Percentiles rank a stretch among this genome's conserved stretches.
phyloP scores from a whole-genome alignment of 768 basidiomycete species.

The Xerocomus spinulosus region DNA sequence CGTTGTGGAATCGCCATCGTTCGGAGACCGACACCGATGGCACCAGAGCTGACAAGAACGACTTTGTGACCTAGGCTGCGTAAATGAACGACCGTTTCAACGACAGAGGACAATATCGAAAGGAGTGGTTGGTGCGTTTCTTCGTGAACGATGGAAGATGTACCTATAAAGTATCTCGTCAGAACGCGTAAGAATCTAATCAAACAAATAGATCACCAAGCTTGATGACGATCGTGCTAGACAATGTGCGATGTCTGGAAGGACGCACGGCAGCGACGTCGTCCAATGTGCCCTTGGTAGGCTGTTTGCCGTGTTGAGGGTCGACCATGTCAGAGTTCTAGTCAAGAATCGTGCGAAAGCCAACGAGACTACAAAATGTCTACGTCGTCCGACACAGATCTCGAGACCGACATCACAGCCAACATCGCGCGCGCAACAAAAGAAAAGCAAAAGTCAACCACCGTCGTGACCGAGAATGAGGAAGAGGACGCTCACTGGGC shows the following conservation, averaged over 20 bases:
- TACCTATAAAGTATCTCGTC: constrained; percentile 42
- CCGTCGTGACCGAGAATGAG: constrained; percentile 47
- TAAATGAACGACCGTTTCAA: constrained; percentile 83
- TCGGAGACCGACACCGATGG: constrained; percentile 93
- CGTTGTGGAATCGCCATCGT: constrained; percentile 79
- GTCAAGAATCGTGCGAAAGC: too few relatives aligned
- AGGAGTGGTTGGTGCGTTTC: constrained; percentile 88
- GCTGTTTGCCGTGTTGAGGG: constrained; percentile 6
- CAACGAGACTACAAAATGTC: too few relatives aligned
- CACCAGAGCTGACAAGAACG: constrained; percentile 93
- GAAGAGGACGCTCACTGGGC: constrained; percentile 54
- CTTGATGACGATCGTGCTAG: constrained; percentile 81
- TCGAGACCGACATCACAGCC: constrained; percentile 5
- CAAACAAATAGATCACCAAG: constrained; percentile 49
- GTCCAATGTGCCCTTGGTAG: constrained; percentile 1
- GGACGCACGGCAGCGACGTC: constrained; percentile 14
- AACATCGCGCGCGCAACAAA: constrained; percentile 10
- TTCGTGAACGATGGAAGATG: constrained; percentile 95
- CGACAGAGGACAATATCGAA: constrained; percentile 85
- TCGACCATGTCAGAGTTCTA: too few relatives aligned
- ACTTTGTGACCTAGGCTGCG: constrained; percentile 84
- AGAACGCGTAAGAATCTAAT: constrained; percentile 3
- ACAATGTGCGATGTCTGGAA: constrained; percentile 24
- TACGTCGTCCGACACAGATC: constrained; percentile 19
- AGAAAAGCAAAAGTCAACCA: constrained; percentile 18